Conservation (phyloP, 495 filamentous ascomycete species). For the Penicillium silybi region DNA sequence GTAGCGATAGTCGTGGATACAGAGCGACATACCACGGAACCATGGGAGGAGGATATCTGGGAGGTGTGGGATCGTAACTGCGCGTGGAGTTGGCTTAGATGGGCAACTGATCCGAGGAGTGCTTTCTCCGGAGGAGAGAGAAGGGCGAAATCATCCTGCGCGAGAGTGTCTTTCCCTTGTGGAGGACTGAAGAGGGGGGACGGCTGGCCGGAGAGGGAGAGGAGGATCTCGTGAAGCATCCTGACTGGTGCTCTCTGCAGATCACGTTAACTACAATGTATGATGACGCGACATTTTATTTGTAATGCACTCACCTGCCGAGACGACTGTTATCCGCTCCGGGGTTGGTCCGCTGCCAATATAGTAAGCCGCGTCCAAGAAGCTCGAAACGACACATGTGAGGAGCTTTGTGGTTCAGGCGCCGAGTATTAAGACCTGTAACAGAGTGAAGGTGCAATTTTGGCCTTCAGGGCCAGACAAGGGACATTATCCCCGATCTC, state of each 20-base stretch:
- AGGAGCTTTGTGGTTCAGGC: background rate
- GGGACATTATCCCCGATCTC: conserved; percentile 3
- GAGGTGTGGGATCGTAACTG: conserved; percentile 59
- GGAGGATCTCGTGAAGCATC: conserved; percentile 97
- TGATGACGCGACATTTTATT: background rate
- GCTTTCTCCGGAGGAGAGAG: conserved; percentile 77
- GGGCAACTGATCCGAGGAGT: conserved; percentile 70
- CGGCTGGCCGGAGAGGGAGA: conserved; percentile 89
- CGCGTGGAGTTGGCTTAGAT: conserved; percentile 72
- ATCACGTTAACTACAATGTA: background rate
- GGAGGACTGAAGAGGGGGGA: conserved; percentile 70
- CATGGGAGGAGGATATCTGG: conserved; percentile 63
- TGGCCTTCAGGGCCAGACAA: background rate
- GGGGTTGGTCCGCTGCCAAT: conserved; percentile 36
- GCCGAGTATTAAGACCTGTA: background rate
- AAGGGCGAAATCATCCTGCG: conserved; percentile 44
- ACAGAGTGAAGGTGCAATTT: background rate
- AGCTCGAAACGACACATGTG: conserved; percentile 53
- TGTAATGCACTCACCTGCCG: conserved; percentile 18
- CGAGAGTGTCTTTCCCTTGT: conserved; percentile 31
- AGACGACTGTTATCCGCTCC: conserved; percentile 17
- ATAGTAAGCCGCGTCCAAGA: conserved; percentile 43
- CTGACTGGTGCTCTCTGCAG: conserved; percentile 32
- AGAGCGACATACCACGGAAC: conserved; percentile 77
- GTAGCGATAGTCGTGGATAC: conserved; percentile 77